Evolutionary conservation across 305 asterid species (phyloP).

Genomic region (Fraxinus paxiana): DNA sequence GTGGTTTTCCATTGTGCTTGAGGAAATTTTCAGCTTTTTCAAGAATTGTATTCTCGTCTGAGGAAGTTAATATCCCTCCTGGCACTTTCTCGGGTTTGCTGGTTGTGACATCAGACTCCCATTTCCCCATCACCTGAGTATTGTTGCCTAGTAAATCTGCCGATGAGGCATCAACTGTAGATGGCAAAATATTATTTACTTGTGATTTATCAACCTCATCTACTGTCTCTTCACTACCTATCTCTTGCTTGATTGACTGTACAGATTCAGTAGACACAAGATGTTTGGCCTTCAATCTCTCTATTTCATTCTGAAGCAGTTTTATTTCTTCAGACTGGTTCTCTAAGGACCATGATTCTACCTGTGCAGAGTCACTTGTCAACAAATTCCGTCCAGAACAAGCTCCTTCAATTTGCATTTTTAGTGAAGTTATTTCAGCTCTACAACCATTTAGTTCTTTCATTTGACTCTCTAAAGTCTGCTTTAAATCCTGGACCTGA

Average conservation of each 20-base stretch:
- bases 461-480: constrained; percentile 61
- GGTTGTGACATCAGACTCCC: constrained; percentile 33
- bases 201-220: constrained; percentile 36
- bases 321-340: constrained; percentile 37
- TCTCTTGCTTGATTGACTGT: constrained; percentile 33
- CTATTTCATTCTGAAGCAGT: constrained; percentile 42
- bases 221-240: constrained; percentile 30
- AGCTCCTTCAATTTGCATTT: constrained; percentile 77
- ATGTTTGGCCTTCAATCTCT: constrained; percentile 35
- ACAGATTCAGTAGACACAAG: constrained; percentile 30
- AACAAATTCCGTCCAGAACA: constrained; percentile 47
- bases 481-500: constrained; percentile 83
- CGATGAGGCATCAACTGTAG: constrained; percentile 30
- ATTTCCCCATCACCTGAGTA: constrained; percentile 31
- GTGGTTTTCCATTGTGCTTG: constrained; percentile 34
- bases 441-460: constrained; percentile 84
- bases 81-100: constrained; percentile 35
- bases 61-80: constrained; percentile 34
- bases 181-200: constrained; percentile 27
- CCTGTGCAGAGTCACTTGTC: constrained; percentile 30
- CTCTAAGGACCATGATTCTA: constrained; percentile 33
- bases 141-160: constrained; percentile 33
- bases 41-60: constrained; percentile 30
- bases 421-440: constrained; percentile 93
- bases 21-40: constrained; percentile 28